These are phyloP conservation scores for Russula olivacea DNA, from an alignment of 768 basidiomycete species.

Conservation along the genomic window DNA sequence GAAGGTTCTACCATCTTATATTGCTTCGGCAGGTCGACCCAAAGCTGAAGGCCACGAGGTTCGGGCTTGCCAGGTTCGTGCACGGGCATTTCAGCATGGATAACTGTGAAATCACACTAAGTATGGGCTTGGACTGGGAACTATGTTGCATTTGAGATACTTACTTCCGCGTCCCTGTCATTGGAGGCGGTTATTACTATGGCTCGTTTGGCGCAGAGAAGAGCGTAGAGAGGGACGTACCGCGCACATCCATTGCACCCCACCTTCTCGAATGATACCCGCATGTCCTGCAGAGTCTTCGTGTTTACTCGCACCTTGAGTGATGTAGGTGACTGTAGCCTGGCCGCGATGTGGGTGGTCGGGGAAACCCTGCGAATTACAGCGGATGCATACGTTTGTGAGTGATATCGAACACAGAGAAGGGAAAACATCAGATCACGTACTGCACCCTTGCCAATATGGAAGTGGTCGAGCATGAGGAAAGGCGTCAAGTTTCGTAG, in stretches of 20 bases:
- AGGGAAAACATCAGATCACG: conserved; percentile 24
- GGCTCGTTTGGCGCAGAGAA: neutral
- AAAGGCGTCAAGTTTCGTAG: conserved; percentile 86
- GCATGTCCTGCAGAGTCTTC: conserved; percentile 90
- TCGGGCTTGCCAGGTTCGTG: conserved; percentile 60
- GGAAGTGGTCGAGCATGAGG: conserved; percentile 84
- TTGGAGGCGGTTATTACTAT: conserved; percentile 1
- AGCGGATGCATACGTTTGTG: neutral
- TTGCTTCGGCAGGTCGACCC: conserved; percentile 77
- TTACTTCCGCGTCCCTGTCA: conserved; percentile 50
- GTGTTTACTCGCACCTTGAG: conserved; percentile 74
- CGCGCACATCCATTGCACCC: conserved; percentile 94
- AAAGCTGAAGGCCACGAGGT: conserved; percentile 81
- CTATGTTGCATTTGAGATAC: conserved; percentile 10
- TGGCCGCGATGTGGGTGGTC: conserved; percentile 94
- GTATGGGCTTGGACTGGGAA: neutral
- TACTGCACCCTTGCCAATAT: conserved; percentile 62
- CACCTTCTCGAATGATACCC: conserved; percentile 70
- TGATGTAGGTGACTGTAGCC: conserved; percentile 84
- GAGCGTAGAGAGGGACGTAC: conserved; percentile 36
- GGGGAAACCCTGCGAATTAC: conserved; percentile 62
- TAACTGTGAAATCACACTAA: conserved; percentile 34
- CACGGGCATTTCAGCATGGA: conserved; percentile 87
- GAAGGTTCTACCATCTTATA: conserved; percentile 81
- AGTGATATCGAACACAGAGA: neutral